Base-by-base conservation (phyloP, 2,329 filamentous ascomycete species). In the Penicillium aurantiogriseum region DNA sequence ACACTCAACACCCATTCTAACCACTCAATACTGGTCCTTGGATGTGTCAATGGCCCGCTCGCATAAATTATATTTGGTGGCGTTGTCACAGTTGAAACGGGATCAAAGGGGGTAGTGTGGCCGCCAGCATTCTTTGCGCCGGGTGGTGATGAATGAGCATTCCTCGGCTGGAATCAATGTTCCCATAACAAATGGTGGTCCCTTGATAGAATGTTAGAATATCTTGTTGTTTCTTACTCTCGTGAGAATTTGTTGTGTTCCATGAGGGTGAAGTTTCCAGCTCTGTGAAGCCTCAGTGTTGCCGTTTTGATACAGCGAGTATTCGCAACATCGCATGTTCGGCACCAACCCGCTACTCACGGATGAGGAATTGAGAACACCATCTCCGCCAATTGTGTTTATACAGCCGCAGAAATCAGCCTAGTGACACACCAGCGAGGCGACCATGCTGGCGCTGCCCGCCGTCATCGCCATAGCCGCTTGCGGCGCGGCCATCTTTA, bases 401-500 rank as follows among this genome's bases (percentile, higher is more conserved):
- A 9, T 43, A 54, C 36, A 52, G 56, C 45, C 23, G 33, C 42
- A 4, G 29, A 46, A 46, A 31, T 21, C 43, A 46, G 40, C 38
- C 29, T 25, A 27, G 36, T 54, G 23, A 38, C 36, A 31, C 53
- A 51, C 42, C 56, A 55, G 40, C 45, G 57, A 56, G 56, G 48
- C 47, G 63, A 71, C 57, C 46, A 75, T 75, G 73, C 59, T 72
- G 57, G 62, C 65, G 46, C 59, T 73, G 52, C 70, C 67, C 35
- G 63, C 68, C 17, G 65, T 73, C 39, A 67, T 75, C 39, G 73
- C 73, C 47, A 68, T 75, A 52, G 69, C 71, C 57, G 71, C 72
- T 49, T 69, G 66, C 46, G 70, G 65, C 55, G 70, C 70, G 29
- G 71, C 67, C 48, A 57, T 74, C 27, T 71, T 74, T 51, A 63